Evolutionary conservation across 2,329 filamentous ascomycete species (phyloP).

Genomic region (Purpureocillium lavendulum): DNA sequence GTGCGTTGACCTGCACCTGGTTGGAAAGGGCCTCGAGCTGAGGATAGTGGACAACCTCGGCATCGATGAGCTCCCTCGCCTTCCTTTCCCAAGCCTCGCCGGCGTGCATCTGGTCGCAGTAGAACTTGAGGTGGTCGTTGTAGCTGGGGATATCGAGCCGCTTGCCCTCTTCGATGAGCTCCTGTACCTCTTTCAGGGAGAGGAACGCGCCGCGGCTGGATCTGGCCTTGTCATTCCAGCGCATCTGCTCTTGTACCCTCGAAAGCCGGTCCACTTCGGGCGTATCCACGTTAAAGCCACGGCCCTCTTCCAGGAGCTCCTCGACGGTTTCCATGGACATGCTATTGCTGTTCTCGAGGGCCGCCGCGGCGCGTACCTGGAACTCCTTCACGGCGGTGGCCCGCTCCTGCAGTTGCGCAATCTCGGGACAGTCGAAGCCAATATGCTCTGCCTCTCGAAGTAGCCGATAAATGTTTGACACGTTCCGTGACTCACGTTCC

Average conservation of each 20-base stretch:
- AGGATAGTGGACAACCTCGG: conserved; percentile 85
- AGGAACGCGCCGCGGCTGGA: conserved; percentile 55
- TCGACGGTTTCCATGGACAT: conserved; percentile 70
- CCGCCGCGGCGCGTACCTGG: conserved; percentile 64
- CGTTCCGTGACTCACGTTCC: conserved; percentile 76
- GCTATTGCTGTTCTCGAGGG: conserved; percentile 57
- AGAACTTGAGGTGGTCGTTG: conserved; percentile 71
- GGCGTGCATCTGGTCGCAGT: conserved; percentile 65
- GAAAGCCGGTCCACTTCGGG: conserved; percentile 80
- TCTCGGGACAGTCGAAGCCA: conserved; percentile 90
- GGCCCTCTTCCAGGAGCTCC: conserved; percentile 82
- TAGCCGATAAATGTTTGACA: conserved; percentile 80
- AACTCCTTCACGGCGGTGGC: conserved; percentile 79
- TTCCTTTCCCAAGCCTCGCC: conserved; percentile 90
- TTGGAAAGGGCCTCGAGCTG: conserved; percentile 86
- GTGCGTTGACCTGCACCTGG: conserved; percentile 60
- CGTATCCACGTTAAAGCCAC: conserved; percentile 83
- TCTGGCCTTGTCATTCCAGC: conserved; percentile 77
- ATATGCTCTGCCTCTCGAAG: conserved; percentile 77
- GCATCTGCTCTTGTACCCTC: conserved; percentile 72
- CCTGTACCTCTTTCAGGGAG: conserved; percentile 68
- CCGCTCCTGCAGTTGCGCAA: conserved; percentile 75
- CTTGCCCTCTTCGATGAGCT: conserved; percentile 69
- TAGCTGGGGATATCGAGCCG: conserved; percentile 70
- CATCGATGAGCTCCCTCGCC: conserved; percentile 85